phyloP scores from a whole-genome alignment of 2,329 filamentous ascomycete species.

The Apiospora hydei region DNA sequence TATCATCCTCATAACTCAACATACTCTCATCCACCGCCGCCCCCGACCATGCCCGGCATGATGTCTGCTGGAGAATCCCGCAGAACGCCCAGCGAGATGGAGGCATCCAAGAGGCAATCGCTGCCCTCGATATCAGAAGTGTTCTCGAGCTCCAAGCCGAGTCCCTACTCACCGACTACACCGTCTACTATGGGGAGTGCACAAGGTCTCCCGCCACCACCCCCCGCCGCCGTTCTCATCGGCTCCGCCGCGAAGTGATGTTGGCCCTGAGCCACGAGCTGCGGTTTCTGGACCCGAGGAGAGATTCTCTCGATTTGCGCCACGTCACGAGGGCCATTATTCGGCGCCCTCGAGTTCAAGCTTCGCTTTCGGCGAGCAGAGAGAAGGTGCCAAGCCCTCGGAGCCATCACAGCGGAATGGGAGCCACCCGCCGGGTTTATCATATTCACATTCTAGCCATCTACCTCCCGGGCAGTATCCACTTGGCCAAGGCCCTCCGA shows the following conservation, averaged over 20 bases:
- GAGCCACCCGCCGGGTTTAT: slow-evolving; percentile 34
- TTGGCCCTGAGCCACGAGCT: slow-evolving; percentile 37
- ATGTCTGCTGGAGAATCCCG: slow-evolving; percentile 38
- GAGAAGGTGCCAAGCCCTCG: slow-evolving; percentile 37
- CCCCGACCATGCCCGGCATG: slow-evolving; percentile 37
- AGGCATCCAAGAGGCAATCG: slow-evolving; percentile 39
- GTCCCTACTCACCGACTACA: slow-evolving; percentile 40
- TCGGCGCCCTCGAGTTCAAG: slow-evolving; percentile 35
- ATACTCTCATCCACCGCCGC: slow-evolving; percentile 36
- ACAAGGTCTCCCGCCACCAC: slow-evolving; percentile 34
- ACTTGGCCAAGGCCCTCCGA: slow-evolving; percentile 48
- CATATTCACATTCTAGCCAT: slow-evolving; percentile 52
- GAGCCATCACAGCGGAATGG: slow-evolving; percentile 34
- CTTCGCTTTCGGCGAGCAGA: slow-evolving; percentile 39
- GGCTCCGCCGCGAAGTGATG: slow-evolving; percentile 36
- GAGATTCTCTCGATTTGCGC: slow-evolving; percentile 39
- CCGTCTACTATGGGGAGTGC: slow-evolving; percentile 36
- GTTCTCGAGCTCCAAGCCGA: slow-evolving; percentile 40
- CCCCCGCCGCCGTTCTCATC: slow-evolving; percentile 38
- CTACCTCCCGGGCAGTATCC: slow-evolving; percentile 56
- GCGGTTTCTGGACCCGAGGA: slow-evolving; percentile 39
- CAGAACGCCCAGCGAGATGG: slow-evolving; percentile 38
- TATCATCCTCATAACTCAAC: slow-evolving; percentile 36
- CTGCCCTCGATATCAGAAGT: slow-evolving; percentile 46
- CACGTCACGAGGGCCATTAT: slow-evolving; percentile 38